These are phyloP conservation scores for Talaromyces sp. DNA, from an alignment of 2,329 filamentous ascomycete species.

Conservation along the genomic window DNA sequence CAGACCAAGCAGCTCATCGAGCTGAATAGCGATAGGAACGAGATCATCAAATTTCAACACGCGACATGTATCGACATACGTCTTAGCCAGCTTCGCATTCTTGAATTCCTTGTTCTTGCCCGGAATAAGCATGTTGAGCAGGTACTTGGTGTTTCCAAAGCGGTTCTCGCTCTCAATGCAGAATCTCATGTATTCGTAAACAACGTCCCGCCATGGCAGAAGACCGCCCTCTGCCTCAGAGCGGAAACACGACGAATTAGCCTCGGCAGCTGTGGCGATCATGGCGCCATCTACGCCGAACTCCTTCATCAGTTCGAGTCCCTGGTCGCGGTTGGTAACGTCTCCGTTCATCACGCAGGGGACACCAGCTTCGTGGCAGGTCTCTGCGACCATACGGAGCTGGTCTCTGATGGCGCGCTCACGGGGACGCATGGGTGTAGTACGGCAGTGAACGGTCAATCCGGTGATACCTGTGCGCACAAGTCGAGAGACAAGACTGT, in stretches of 20 bases:
- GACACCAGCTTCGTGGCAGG: conserved; percentile 83
- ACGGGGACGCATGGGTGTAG: conserved; percentile 89
- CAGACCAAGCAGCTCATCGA: conserved; percentile 62
- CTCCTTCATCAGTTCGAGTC: conserved; percentile 69
- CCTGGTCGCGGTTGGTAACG: conserved; percentile 74
- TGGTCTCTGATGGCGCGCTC: conserved; percentile 86
- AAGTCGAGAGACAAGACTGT: conserved; percentile 73
- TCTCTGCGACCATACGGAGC: conserved; percentile 76
- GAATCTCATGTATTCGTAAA: conserved; percentile 71
- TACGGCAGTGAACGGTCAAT: conserved; percentile 92
- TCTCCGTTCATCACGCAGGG: conserved; percentile 97
- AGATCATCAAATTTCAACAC: conserved; percentile 67
- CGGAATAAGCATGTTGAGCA: conserved; percentile 81
- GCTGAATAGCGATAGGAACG: conserved; percentile 62
- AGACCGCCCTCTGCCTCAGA: conserved; percentile 68
- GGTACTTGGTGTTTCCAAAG: conserved; percentile 90
- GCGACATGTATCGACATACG: conserved; percentile 70
- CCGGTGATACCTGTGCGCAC: conserved; percentile 88
- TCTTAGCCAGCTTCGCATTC: conserved; percentile 66
- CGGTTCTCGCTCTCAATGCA: conserved; percentile 80
- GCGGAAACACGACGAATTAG: conserved; percentile 87
- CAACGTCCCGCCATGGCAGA: conserved; percentile 75
- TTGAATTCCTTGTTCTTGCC: conserved; percentile 70
- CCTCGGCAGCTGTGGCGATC: conserved; percentile 92
- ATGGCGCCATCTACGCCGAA: conserved; percentile 92